A percentile compares a stretch with the other conserved stretches of the same genome.
These are phyloP conservation scores for Eimeria praecox DNA, from an alignment of 169 alveolate genomes.

Conservation along the genomic window DNA sequence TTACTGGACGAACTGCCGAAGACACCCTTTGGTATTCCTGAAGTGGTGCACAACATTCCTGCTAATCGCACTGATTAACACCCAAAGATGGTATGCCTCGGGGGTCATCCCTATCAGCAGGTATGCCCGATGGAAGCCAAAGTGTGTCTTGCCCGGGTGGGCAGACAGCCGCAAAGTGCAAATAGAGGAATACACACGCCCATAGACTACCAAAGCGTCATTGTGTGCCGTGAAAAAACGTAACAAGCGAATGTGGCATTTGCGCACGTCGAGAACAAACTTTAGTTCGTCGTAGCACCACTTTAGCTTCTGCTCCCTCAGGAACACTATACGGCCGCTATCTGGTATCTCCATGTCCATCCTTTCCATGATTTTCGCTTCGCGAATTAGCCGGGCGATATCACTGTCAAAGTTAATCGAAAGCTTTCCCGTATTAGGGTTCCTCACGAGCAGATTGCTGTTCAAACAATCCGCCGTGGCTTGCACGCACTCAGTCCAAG, in stretches of 20 bases:
- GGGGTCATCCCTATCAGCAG: neutral
- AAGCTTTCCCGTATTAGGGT: slow-evolving; percentile 93
- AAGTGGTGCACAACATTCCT: slow-evolving; percentile 78
- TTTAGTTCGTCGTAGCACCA: slow-evolving; percentile 94
- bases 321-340: slow-evolving; percentile 95
- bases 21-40: slow-evolving; percentile 96
- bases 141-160: neutral
- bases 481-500: slow-evolving; percentile 95
- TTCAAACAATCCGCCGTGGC: slow-evolving; percentile 94
- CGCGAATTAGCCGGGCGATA: slow-evolving; percentile 95
- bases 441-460: slow-evolving; percentile 94
- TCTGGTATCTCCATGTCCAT: slow-evolving; percentile 96
- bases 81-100: neutral
- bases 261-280: slow-evolving; percentile 83
- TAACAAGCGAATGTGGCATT: neutral
- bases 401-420: slow-evolving; percentile 95
- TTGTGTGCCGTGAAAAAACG: neutral
- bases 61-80: neutral
- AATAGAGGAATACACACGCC: neutral
- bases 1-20: slow-evolving; percentile 93
- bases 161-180: neutral
- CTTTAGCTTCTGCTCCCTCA: slow-evolving; percentile 96
- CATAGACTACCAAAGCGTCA: neutral
- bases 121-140: neutral
- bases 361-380: slow-evolving; percentile 96